Conservation (phyloP, 495 filamentous ascomycete genomes). For the Ramalina intermedia region DNA sequence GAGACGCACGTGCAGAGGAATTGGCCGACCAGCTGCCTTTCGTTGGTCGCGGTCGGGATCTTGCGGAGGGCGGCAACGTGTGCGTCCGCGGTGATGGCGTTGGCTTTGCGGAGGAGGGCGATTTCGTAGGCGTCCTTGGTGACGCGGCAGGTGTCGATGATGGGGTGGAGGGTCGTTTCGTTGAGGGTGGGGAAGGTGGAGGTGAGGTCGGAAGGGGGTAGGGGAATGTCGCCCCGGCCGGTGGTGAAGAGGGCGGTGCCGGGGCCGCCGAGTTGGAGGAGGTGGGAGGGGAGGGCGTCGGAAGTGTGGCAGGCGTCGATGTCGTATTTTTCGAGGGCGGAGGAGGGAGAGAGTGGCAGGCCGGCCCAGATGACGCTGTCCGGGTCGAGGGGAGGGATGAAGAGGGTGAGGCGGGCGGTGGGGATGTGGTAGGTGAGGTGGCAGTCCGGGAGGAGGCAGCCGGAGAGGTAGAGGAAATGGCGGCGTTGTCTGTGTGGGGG, state of each 20-base stretch:
- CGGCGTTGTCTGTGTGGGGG: slow-evolving; percentile 55
- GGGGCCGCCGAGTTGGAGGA: slow-evolving; percentile 26
- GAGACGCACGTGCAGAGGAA: slow-evolving; percentile 59
- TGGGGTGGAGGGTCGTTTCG: slow-evolving; percentile 25
- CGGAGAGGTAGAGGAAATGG: slow-evolving; percentile 88
- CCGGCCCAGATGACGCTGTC: slow-evolving; percentile 94
- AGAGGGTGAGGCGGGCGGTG: slow-evolving; percentile 62
- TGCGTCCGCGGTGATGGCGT: slow-evolving; percentile 56
- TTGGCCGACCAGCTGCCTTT: slow-evolving; percentile 67
- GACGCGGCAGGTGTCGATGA: slow-evolving; percentile 55
- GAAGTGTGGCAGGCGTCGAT: slow-evolving; percentile 62
- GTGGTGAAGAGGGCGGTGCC: slow-evolving; percentile 18
- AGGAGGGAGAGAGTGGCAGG: slow-evolving; percentile 59
- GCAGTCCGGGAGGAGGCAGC: slow-evolving; percentile 70
- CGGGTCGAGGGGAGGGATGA: slow-evolving; percentile 78
- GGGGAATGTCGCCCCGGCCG: slow-evolving; percentile 6
- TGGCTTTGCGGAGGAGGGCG: slow-evolving; percentile 61
- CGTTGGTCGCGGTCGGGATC: slow-evolving; percentile 49
- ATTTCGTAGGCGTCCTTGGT: slow-evolving; percentile 77
- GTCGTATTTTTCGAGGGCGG: slow-evolving; percentile 65
- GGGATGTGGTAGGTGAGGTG: slow-evolving; percentile 69
- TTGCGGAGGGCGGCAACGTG: slow-evolving; percentile 52
- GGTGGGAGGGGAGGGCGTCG: slow-evolving; percentile 51
- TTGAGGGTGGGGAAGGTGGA: slow-evolving; percentile 4
- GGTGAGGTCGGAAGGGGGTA: neutral